phyloP scores from a whole-genome alignment of 257 asterid genomes.

The Phtheirospermum japonicum region DNA sequence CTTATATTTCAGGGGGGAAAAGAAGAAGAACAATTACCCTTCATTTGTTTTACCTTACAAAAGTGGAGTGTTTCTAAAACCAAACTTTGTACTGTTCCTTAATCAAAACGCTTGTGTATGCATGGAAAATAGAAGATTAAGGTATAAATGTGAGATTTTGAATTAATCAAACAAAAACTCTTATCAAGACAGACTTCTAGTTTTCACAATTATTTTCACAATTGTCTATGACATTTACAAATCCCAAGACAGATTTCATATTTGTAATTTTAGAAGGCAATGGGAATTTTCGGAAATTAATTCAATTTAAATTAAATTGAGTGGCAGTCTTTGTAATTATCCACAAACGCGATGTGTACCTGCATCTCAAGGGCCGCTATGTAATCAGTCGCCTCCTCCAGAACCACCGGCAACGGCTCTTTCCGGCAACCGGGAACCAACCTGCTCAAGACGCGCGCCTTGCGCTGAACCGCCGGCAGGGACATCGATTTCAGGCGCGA shows the following conservation, averaged over 20 bases:
- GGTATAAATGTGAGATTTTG: background rate
- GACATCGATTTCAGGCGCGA: slow-evolving; percentile 55
- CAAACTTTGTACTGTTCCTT: too few relatives aligned
- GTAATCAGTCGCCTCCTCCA: slow-evolving; percentile 90
- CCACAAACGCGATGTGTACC: slow-evolving; percentile 20
- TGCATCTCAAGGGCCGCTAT: slow-evolving; percentile 96
- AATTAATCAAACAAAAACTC: too few relatives aligned
- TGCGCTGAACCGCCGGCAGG: slow-evolving; percentile 74
- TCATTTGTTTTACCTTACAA: too few relatives aligned
- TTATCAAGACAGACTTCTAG: too few relatives aligned
- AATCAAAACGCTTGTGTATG: too few relatives aligned
- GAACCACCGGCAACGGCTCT: slow-evolving; percentile 78
- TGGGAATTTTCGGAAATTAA: background rate
- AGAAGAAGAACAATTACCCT: too few relatives aligned
- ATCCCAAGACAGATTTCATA: background rate
- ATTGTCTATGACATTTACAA: background rate
- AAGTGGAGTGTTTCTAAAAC: too few relatives aligned
- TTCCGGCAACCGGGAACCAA: slow-evolving; percentile 95
- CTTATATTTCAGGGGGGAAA: too few relatives aligned
- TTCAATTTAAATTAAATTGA: background rate
- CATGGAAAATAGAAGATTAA: too few relatives aligned
- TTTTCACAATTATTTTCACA: too few relatives aligned
- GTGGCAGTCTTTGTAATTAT: too few relatives aligned
- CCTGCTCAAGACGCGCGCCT: slow-evolving; percentile 66
- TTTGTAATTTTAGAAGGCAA: background rate